These are phyloP conservation scores for Fraxinus angustifolia DNA, from an alignment of 305 asterid species.

Conservation along the genomic window DNA sequence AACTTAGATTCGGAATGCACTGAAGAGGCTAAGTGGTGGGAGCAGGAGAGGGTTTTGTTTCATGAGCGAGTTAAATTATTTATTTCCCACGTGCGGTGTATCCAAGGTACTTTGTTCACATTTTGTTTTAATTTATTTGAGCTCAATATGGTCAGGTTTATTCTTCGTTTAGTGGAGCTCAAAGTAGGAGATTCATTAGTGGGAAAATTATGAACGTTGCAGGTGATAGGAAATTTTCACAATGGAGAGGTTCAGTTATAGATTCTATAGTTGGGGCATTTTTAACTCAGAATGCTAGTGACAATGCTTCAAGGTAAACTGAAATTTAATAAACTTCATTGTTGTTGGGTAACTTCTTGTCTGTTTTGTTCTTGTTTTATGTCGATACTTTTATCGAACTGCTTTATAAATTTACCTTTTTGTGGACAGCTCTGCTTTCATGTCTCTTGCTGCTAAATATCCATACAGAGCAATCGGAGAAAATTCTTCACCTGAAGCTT, in stretches of 20 bases:
- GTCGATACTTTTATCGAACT: neutral
- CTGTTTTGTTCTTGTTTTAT: neutral
- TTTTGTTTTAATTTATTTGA: neutral
- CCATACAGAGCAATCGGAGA: slow-evolving; percentile 16
- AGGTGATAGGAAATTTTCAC: slow-evolving; percentile 38
- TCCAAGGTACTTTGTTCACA: slow-evolving; percentile 29
- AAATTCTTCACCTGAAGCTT: neutral
- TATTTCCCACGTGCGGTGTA: slow-evolving; percentile 26
- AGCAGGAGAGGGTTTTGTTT: slow-evolving; percentile 19
- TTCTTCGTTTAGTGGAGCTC: neutral
- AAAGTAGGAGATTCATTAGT: neutral
- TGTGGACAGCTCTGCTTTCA: slow-evolving; percentile 40
- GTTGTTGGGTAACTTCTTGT: neutral
- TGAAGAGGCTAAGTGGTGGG: slow-evolving; percentile 14
- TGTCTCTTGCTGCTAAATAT: slow-evolving; percentile 41
- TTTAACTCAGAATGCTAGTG: slow-evolving; percentile 40
- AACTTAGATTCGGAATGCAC: neutral
- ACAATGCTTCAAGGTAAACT: slow-evolving; percentile 38
- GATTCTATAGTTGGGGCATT: slow-evolving; percentile 48
- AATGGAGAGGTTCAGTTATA: slow-evolving; percentile 46
- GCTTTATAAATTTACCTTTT: neutral
- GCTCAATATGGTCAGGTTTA: neutral
- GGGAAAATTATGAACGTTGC: neutral
- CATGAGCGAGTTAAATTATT: slow-evolving; percentile 21
- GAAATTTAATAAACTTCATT: neutral